Percentiles rank a stretch among this genome's conserved stretches.
Evolutionary conservation across 148 eudicot species (phyloP).

Genomic region (Nepenthes mirabilis): DNA sequence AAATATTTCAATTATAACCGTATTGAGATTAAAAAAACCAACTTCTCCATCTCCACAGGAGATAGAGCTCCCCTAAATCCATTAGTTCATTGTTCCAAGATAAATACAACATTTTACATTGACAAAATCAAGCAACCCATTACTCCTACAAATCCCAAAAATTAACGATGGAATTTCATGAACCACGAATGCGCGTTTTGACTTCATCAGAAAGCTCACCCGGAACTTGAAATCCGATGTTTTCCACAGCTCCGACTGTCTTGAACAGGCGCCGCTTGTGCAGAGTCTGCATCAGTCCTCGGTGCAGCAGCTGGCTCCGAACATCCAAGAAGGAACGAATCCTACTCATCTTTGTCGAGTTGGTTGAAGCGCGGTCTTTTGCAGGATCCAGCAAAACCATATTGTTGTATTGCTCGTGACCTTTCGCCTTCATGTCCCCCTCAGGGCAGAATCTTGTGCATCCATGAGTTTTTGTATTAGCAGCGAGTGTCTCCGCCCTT

Average conservation of each 20-base stretch:
- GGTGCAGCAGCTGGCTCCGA: constrained; percentile 63
- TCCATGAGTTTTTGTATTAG: constrained; percentile 10
- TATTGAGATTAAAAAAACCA: too few relatives aligned
- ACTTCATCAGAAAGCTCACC: background rate
- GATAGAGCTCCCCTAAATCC: too few relatives aligned
- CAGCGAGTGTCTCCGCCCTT: background rate
- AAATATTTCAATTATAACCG: too few relatives aligned
- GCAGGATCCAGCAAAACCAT: background rate
- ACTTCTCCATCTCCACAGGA: too few relatives aligned
- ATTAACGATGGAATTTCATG: too few relatives aligned
- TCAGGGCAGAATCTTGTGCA: constrained; percentile 35
- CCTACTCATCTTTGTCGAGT: constrained; percentile 22
- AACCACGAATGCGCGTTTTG: too few relatives aligned
- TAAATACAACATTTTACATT: too few relatives aligned
- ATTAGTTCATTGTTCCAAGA: too few relatives aligned
- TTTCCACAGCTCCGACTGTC: constrained; percentile 61
- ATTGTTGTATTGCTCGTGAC: background rate
- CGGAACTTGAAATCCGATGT: constrained; percentile 47
- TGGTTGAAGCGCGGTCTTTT: constrained; percentile 9
- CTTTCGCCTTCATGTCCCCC: constrained; percentile 12
- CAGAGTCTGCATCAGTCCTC: constrained; percentile 45
- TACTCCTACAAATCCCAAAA: too few relatives aligned
- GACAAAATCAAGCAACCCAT: too few relatives aligned
- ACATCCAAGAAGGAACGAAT: constrained; percentile 43
- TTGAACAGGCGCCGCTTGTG: constrained; percentile 38